These are phyloP conservation scores for Thalassiosira hispida DNA, from an alignment of 352 stramenopile species.

Conservation along the genomic window DNA sequence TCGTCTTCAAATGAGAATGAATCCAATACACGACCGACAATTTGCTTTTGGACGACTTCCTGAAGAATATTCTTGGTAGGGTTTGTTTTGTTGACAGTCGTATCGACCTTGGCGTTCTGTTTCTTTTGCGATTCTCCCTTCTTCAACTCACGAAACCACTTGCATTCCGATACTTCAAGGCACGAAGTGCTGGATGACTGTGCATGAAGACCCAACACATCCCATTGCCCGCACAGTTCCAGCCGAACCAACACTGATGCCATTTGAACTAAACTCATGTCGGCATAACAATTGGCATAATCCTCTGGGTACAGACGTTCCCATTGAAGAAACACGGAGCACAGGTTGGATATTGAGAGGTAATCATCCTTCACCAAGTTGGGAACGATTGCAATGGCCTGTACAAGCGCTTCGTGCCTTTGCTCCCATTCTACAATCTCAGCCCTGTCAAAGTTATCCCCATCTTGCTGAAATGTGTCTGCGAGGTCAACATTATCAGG, in stretches of 20 bases:
- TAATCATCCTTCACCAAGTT: slow-evolving; percentile 69
- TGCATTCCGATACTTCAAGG: slow-evolving; percentile 7
- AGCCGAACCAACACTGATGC: slow-evolving; percentile 61
- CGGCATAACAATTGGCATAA: slow-evolving; percentile 72
- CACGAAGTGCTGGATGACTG: background rate
- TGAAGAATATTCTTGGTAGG: slow-evolving; percentile 5
- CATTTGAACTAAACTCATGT: slow-evolving; percentile 70
- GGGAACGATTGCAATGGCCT: slow-evolving; percentile 58
- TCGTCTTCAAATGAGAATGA: slow-evolving; percentile 33
- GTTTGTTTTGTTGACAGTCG: background rate
- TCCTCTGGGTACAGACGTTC: slow-evolving; percentile 62
- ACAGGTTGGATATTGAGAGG: slow-evolving; percentile 53
- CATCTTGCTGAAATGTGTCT: slow-evolving; percentile 8
- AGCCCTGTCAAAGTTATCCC: slow-evolving; percentile 29
- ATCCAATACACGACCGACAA: slow-evolving; percentile 20
- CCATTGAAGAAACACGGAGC: slow-evolving; percentile 69
- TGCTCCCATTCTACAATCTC: slow-evolving; percentile 52
- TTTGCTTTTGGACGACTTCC: slow-evolving; percentile 32
- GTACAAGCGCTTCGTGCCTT: slow-evolving; percentile 45
- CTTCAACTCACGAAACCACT: slow-evolving; percentile 29
- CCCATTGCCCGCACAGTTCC: slow-evolving; percentile 61
- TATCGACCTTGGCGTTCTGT: background rate
- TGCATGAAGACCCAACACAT: slow-evolving; percentile 36
- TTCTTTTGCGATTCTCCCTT: background rate
- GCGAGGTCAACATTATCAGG: background rate